phyloP scores from a whole-genome alignment of 78 protist genomes.

The Guillardia theta region DNA sequence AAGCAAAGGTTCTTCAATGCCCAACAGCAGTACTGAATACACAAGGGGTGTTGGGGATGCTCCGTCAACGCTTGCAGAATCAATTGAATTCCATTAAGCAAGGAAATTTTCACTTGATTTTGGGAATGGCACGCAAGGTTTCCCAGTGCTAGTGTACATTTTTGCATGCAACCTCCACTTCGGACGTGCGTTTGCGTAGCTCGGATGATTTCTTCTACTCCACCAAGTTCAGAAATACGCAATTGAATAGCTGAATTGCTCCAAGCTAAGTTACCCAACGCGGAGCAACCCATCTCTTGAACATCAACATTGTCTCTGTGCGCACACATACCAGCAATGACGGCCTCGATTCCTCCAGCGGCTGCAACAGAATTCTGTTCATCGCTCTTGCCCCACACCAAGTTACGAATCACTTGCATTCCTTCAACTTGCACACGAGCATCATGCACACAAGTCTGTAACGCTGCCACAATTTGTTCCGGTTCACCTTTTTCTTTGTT shows the following conservation, averaged over 20 bases:
- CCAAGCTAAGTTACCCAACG: neutral
- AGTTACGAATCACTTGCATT: neutral
- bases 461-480: neutral
- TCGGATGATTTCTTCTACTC: neutral
- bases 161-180: slow-evolving; percentile 14
- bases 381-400: slow-evolving; percentile 20
- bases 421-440: slow-evolving; percentile 8
- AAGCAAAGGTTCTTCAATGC: slow-evolving; percentile 1
- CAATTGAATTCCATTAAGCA: neutral
- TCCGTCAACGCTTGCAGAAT: neutral
- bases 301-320: neutral
- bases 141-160: slow-evolving; percentile 20
- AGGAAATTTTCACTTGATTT: neutral
- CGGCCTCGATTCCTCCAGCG: neutral
- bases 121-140: neutral
- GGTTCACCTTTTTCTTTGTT: slow-evolving; percentile 14
- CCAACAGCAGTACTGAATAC: slow-evolving; percentile 25
- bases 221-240: neutral
- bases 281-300: neutral
- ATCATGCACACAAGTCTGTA: neutral
- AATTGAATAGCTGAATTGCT: neutral
- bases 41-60: neutral
- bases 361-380: neutral
- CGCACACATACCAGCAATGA: neutral
- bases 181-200: neutral